Evolutionary conservation across 257 asterid genomes (phyloP).

Genomic region (Solanum gracilifrons): DNA sequence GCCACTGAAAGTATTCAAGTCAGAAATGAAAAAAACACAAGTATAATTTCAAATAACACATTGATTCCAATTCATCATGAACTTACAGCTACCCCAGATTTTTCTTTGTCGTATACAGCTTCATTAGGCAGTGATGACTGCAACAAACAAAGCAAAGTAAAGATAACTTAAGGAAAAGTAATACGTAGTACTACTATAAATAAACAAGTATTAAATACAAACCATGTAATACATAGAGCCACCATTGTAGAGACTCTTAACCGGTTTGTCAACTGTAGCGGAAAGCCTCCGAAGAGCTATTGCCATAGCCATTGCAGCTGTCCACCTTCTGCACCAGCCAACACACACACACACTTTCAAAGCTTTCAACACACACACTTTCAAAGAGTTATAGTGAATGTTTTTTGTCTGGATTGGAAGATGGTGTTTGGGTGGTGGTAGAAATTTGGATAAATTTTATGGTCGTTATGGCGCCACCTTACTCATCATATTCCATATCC

Average conservation of each 20-base stretch:
- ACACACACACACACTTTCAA: too few relatives aligned
- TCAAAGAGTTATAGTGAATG: not conserved
- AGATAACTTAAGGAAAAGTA: not conserved
- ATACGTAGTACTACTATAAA: not conserved
- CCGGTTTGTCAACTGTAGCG: slow-evolving; percentile 51
- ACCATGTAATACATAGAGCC: slow-evolving; percentile 74
- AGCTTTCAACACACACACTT: not conserved
- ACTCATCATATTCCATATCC: not conserved
- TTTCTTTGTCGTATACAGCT: slow-evolving; percentile 80
- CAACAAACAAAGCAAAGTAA: not conserved
- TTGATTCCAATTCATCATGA: not conserved
- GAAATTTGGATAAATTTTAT: slow-evolving; percentile 40
- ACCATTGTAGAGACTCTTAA: slow-evolving; percentile 40
- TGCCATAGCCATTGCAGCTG: slow-evolving; percentile 60
- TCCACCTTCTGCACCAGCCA: not conserved
- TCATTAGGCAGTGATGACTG: slow-evolving; percentile 72
- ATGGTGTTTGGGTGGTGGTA: slow-evolving; percentile 50
- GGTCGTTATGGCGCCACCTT: slow-evolving; percentile 7
- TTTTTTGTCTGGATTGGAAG: not conserved
- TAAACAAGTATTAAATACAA: not conserved
- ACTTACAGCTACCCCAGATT: slow-evolving; percentile 58
- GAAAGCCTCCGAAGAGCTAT: slow-evolving; percentile 74
- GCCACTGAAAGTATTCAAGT: slow-evolving; percentile 42
- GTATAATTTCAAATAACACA: not conserved
- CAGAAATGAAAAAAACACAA: not conserved